Evolutionary conservation across 768 basidiomycete species (phyloP).

Genomic region (Tylopilus cervinicoccineus): DNA sequence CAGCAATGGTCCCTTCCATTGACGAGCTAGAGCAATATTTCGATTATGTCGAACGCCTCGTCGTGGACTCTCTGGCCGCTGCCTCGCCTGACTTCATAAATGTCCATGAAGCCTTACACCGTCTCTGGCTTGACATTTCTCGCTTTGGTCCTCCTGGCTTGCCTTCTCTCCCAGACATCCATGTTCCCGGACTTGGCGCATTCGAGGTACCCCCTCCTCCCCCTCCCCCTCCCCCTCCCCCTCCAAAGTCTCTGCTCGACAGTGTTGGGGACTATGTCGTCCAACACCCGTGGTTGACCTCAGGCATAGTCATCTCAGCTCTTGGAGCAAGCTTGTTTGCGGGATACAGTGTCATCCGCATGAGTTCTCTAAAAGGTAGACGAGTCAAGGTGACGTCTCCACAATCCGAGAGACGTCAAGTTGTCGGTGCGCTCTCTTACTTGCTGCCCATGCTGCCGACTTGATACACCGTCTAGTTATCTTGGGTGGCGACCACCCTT

Average conservation of each 20-base stretch:
- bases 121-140: conserved; percentile 74
- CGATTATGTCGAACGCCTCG: conserved; percentile 57
- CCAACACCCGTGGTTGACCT: conserved; percentile 58
- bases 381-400: conserved; percentile 23
- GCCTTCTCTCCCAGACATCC: conserved; percentile 46
- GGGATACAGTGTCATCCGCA: conserved; percentile 42
- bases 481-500: conserved; percentile 73
- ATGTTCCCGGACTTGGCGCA: conserved; percentile 61
- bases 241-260: conserved; percentile 44
- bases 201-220: conserved; percentile 67
- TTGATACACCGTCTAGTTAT: conserved; percentile 47
- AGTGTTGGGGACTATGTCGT: conserved; percentile 49
- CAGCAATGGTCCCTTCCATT: conserved; percentile 37
- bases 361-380: conserved; percentile 21
- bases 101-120: conserved; percentile 60
- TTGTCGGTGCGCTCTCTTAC: conserved; percentile 35
- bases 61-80: conserved; percentile 52
- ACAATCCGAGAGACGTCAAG: conserved; percentile 42
- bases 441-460: neutral
- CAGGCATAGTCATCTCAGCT: conserved; percentile 50
- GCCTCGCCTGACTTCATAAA: conserved; percentile 59
- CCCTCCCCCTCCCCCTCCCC: conserved; percentile 56
- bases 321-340: conserved; percentile 60
- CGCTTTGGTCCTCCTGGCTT: conserved; percentile 67
- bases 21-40: conserved; percentile 73